Conservation (phyloP, 345 rosid genomes). For the Aegle marmelos region DNA sequence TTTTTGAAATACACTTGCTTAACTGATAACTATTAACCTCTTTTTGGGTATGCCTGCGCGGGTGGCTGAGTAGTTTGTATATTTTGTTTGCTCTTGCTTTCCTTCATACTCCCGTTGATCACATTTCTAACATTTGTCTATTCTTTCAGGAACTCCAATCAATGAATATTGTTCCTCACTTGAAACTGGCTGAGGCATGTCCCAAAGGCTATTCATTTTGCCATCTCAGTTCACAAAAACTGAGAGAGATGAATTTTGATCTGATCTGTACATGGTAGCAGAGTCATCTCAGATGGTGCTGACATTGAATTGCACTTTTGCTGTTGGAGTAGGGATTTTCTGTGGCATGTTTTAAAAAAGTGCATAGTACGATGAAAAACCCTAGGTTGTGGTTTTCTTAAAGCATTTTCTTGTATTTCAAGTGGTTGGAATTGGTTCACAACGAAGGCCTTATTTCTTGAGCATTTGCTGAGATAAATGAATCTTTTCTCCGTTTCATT, state of each 20-base stretch:
- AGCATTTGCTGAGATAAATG: background rate
- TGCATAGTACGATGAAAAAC: background rate
- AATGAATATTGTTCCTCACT: slow-evolving; percentile 74
- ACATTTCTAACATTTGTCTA: background rate
- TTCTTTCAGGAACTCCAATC: slow-evolving; percentile 73
- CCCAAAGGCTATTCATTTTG: background rate
- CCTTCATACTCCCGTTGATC: background rate
- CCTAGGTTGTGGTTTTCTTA: background rate
- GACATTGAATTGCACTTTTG: background rate
- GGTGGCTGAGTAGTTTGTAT: background rate
- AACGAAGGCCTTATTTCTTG: background rate
- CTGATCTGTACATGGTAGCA: background rate
- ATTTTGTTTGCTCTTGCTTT: background rate
- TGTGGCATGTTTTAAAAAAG: background rate
- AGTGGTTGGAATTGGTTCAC: background rate
- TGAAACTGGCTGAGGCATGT: slow-evolving; percentile 55
- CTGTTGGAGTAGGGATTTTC: background rate
- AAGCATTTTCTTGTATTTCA: background rate
- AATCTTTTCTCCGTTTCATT: too few species aligned
- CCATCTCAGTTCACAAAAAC: too few species aligned
- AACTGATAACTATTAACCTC: background rate
- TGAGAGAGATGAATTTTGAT: background rate
- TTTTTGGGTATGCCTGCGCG: background rate
- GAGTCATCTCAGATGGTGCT: background rate
- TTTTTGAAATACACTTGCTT: background rate